Evolutionary conservation across 768 basidiomycete species (phyloP).

Genomic region (Podaxis carcinomalis): DNA sequence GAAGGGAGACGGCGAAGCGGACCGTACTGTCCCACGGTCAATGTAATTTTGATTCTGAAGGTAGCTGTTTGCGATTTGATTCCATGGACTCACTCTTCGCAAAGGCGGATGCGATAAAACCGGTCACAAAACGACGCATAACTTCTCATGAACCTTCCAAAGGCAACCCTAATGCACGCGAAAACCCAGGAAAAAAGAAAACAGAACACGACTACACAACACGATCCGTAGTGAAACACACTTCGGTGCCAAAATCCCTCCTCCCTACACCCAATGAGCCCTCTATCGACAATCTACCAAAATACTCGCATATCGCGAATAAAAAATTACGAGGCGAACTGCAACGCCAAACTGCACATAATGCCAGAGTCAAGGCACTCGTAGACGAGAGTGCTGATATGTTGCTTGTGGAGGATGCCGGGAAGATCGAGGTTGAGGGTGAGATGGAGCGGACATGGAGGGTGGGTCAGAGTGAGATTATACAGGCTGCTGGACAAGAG

Average conservation of each 20-base stretch:
- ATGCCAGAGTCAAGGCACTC: conserved; percentile 57
- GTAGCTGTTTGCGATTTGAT: neutral
- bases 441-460: conserved; percentile 90
- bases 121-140: conserved; percentile 34
- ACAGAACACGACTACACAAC: conserved; percentile 43
- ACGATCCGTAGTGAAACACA: conserved; percentile 53
- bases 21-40: neutral
- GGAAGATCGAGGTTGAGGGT: conserved; percentile 70
- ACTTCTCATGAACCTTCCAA: conserved; percentile 19
- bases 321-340: conserved; percentile 74
- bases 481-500: conserved; percentile 60
- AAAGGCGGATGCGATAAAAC: conserved; percentile 56
- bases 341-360: conserved; percentile 53
- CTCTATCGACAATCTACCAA: conserved; percentile 33
- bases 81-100: conserved; percentile 72
- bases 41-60: conserved; percentile 1
- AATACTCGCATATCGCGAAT: conserved; percentile 62
- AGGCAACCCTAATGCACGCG: conserved; percentile 14
- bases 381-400: conserved; percentile 64
- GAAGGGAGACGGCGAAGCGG: neutral
- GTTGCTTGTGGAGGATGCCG: conserved; percentile 64
- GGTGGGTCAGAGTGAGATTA: conserved; percentile 77
- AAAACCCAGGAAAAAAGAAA: neutral
- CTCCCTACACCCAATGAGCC: conserved; percentile 34
- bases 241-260: conserved; percentile 67